These are phyloP conservation scores for Fraxinus baroniana DNA, from an alignment of 305 asterid species.

Conservation along the genomic window DNA sequence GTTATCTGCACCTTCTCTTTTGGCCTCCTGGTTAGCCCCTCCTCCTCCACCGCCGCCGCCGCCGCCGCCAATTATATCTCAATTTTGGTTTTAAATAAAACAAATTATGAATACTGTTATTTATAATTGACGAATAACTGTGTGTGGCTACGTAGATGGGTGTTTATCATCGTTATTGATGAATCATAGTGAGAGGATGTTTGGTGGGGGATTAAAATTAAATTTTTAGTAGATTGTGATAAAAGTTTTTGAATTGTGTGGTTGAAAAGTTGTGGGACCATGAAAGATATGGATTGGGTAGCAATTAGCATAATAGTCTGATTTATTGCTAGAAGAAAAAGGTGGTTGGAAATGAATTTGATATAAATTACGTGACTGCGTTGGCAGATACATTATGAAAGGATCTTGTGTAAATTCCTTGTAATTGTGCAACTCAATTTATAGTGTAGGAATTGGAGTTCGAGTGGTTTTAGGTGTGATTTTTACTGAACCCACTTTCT, in stretches of 20 bases:
- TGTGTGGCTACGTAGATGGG: too few species aligned
- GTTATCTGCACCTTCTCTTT: conserved; percentile 44
- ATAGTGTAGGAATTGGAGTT: not conserved
- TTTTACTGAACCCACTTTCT: not conserved
- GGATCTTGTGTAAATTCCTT: not conserved
- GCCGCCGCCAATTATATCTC: too few species aligned
- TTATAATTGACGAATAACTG: too few species aligned
- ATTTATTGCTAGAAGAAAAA: not conserved
- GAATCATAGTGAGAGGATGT: too few species aligned
- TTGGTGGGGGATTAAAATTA: too few species aligned
- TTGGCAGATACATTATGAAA: not conserved
- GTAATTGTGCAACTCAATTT: not conserved
- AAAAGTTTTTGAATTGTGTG: too few species aligned
- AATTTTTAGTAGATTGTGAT: too few species aligned
- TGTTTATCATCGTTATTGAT: too few species aligned
- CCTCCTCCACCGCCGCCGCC: not conserved
- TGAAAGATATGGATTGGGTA: not conserved
- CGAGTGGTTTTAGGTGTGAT: not conserved
- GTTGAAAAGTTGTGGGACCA: too few species aligned
- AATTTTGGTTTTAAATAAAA: too few species aligned
- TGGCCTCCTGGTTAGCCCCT: conserved; percentile 40
- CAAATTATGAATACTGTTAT: too few species aligned
- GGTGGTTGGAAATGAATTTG: not conserved
- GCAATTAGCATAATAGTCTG: not conserved
- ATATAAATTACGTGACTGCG: not conserved